These are phyloP conservation scores for Acanthamoeba lenticulata DNA, from an alignment of 208 protist genomes.

Conservation along the genomic window DNA sequence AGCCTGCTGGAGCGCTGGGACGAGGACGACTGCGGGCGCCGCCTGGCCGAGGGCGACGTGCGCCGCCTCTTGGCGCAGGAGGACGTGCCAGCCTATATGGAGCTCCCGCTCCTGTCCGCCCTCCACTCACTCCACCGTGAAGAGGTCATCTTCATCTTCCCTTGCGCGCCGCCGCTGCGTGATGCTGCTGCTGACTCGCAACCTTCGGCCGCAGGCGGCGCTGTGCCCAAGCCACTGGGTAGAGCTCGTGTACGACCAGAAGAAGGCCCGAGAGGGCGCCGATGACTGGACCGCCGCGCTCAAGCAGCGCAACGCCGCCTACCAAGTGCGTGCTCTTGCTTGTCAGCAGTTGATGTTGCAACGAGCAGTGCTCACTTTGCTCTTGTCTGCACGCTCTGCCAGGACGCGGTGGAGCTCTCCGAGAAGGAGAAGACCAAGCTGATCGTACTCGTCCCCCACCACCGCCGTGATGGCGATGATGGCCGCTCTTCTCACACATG, in stretches of 20 bases:
- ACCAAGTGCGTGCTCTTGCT: no score
- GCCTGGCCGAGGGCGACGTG: constrained; percentile 10
- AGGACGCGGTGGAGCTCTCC: neutral
- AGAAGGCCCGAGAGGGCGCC: neutral
- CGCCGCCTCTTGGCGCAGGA: neutral
- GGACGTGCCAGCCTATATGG: neutral
- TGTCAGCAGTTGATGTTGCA: no score
- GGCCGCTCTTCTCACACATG: neutral
- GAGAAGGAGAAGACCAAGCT: constrained; percentile 30
- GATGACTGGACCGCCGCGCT: neutral
- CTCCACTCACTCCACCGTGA: constrained; percentile 3
- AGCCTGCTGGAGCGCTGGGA: neutral
- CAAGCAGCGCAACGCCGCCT: constrained; percentile 5
- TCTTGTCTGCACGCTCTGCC: no score
- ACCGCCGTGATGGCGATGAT: no score
- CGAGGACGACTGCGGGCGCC: constrained; percentile 31
- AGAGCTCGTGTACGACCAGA: neutral
- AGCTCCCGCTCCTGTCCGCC: constrained; percentile 17
- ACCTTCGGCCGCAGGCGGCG: neutral
- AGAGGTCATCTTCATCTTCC: neutral
- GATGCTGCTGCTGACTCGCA: neutral
- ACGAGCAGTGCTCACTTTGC: no score
- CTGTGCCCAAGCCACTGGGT: neutral
- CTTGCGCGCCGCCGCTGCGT: neutral
- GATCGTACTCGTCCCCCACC: neutral